Conservation (phyloP, 2,329 filamentous ascomycete genomes). For the Sporothrix schenckii region DNA sequence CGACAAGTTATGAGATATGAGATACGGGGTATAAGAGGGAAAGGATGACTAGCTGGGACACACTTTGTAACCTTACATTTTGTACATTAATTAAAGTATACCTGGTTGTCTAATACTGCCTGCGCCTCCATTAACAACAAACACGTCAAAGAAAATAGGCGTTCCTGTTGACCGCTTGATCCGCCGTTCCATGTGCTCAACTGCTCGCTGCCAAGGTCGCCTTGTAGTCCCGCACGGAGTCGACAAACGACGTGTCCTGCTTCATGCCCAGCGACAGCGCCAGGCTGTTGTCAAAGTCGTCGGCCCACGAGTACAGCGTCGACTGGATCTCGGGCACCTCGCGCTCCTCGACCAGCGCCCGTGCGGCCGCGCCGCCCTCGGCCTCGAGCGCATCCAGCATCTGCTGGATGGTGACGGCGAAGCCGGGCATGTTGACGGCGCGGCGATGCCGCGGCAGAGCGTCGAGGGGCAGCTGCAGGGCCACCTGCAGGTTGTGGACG, state of each 20-base stretch:
- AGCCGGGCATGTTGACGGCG: slow-evolving; percentile 53
- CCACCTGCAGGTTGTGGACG: slow-evolving; percentile 52
- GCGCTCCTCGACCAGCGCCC: slow-evolving; percentile 51
- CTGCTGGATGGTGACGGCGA: slow-evolving; percentile 52
- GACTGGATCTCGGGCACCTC: slow-evolving; percentile 51
- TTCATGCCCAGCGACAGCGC: slow-evolving; percentile 51
- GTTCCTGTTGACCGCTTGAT: too few relatives aligned
- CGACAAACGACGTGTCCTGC: slow-evolving; percentile 51
- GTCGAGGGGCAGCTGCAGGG: slow-evolving; percentile 38
- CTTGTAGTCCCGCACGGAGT: slow-evolving; percentile 51
- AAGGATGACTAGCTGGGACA: too few relatives aligned
- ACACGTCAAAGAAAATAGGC: too few relatives aligned
- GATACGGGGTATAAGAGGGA: too few relatives aligned
- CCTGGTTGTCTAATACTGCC: too few relatives aligned
- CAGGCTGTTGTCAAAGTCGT: slow-evolving; percentile 51
- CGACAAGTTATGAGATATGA: too few relatives aligned
- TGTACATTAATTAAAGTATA: too few relatives aligned
- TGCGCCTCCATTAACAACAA: too few relatives aligned
- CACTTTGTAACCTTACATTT: too few relatives aligned
- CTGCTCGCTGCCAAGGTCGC: slow-evolving; percentile 32
- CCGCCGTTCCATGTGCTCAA: too few relatives aligned
- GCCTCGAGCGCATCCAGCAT: slow-evolving; percentile 55
- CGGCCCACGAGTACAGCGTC: slow-evolving; percentile 56
- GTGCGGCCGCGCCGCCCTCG: slow-evolving; percentile 51
- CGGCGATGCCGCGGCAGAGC: slow-evolving; percentile 46